Conservation (phyloP, 768 basidiomycete species). For the Tylopilus cervinicoccineus region DNA sequence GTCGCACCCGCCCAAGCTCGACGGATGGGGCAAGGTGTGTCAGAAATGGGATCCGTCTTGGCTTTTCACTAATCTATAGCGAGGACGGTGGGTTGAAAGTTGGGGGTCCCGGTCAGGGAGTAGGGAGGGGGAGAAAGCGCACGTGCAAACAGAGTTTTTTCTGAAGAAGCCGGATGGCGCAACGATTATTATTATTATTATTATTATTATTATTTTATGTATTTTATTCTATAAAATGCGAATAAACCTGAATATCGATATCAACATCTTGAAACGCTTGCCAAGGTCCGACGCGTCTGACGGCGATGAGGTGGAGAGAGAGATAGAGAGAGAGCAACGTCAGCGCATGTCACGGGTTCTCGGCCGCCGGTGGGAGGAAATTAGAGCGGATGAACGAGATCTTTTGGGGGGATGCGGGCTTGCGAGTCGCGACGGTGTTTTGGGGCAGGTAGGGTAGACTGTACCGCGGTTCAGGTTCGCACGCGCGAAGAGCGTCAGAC, state of each 20-base stretch:
- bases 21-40: neutral
- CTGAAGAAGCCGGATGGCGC: neutral
- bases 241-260: too few relatives aligned
- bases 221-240: too few relatives aligned
- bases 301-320: conserved; percentile 9
- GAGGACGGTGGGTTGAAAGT: too few relatives aligned
- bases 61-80: too few relatives aligned
- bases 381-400: neutral
- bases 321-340: neutral
- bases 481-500: neutral
- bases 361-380: neutral
- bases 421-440: neutral
- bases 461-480: too few relatives aligned
- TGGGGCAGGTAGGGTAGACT: neutral
- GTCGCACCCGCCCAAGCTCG: conserved; percentile 2
- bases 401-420: neutral
- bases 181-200: too few relatives aligned
- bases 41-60: neutral
- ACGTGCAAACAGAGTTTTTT: conserved; percentile 7
- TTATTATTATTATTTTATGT: neutral
- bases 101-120: too few relatives aligned
- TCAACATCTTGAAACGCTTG: conserved; percentile 9
- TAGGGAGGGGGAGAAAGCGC: neutral
- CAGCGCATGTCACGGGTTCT: neutral
- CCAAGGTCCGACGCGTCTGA: neutral